Base-by-base conservation (phyloP, 1,139 yeast species). In the Debaryomycetaceae sp. region DNA sequence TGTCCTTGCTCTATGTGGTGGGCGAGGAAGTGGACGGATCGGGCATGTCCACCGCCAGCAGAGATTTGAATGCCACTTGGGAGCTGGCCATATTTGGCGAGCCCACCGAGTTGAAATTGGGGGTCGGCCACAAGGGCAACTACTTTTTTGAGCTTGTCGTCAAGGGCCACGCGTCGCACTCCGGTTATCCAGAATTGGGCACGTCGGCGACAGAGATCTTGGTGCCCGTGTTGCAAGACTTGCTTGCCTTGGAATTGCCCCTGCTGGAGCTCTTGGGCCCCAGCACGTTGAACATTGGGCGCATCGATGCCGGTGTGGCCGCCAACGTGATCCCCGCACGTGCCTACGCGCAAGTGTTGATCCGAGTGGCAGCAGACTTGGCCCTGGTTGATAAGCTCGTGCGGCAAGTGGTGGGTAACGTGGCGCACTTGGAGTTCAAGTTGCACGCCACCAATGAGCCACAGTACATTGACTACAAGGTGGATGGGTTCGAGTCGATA, bases 151-250 rank as follows among this genome's bases (percentile, higher is more conserved):
- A 61, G 19, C 44, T 78, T 23, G 42, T 51, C 18, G 77, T 72
- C 16, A 45, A 54, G 6, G 89, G 89, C 9, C 64, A 66, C 36
- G 76, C 85, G 3, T 59, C 78, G 3, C 89, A 81, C 47, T 74
- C 82, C 4, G 86, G 86, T 1, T 79, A 79, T 49, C 89, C 89
- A 3, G 72, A 79, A 30, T 58, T 78, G 25, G 88, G 88, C 2
- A 54, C 77, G 32, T 75, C 77, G 32, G 84, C 88, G 3, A 69
- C 74, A 29, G 75, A 72, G 33, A 72, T 71, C 34, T 48, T 81
- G 29, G 55, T 80, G 29, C 73, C 76, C 15, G 62, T 73, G 2
- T 60, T 79, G 49, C 42, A 48, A 35, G 42, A 54, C 4, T 44
- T 62, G 18, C 44, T 57, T 20, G 32, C 42, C 3, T 44, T 65